Base-by-base conservation (phyloP, 495 filamentous ascomycete species). In the Wilcoxina mikolae region DNA sequence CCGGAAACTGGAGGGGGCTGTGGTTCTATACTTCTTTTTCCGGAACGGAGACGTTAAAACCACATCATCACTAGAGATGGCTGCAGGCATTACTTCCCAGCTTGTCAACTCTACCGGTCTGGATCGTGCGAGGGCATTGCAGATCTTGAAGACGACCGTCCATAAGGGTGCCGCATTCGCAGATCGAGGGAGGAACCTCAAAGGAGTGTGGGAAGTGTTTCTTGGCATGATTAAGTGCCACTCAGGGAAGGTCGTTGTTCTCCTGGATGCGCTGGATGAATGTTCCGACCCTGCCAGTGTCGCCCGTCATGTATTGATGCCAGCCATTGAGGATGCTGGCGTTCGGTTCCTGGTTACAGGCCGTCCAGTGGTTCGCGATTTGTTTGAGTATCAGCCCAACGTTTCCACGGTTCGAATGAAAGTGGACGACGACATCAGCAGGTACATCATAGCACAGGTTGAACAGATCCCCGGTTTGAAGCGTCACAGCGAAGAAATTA, bases 231-330 rank as follows among this genome's bases (percentile, higher is more conserved):
- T 54, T 15, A 9, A 54, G 3, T 3, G 23, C 3, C 28, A 42
- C 28, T 4, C 51, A 9, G 22, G 3, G 15, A 54, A 54, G 25
- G 38, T 54, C 4, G 17, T 54, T 4, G 20, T 54, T 17, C 23
- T 54, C 5, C 27, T 54, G 38, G 51, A 54, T 28, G 51, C 51
- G 4, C 38, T 54, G 12, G 51, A 54, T 23, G 51, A 54, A 44
- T 54, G 51, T 23, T 7, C 12, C 45, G 45, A 48, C 27, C 23
- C 45, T 18, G 22, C 22, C 23, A 48, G 4, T 48, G 17, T 48
- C 23, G 17, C 45, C 45, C 7, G 23, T 23, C 18, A 23, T 3
- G 7, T 48, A 23, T 24, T 24, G 23, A 7, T 48, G 45, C 45
- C 45, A 11, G 45, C 7, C 3, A 48, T 27, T 48, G 18, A 5